Evolutionary conservation across 306 rosid species (phyloP), one percentile per base, ranked within the genome.

Genomic region (Glycine tomentella): DNA sequence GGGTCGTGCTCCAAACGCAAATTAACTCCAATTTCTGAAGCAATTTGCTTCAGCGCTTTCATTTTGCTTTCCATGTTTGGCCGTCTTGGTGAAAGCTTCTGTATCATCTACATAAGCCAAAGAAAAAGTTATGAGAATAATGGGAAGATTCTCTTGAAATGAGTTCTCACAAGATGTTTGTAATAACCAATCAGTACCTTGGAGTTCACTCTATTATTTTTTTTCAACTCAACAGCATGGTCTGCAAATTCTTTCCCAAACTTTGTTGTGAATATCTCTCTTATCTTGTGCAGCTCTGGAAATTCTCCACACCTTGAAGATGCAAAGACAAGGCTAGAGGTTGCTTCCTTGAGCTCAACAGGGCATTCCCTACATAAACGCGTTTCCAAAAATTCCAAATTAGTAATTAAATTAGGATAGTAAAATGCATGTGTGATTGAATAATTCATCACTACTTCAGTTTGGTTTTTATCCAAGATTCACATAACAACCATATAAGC

Each of bases 241-340:
- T 87, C 79, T 12, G 88, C 84, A 74, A 90, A 88, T 40, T 85
- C 88, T 71, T 76, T 88, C 75, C 97, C 97, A 59, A 80, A 85
- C 64, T 62, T 82, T 38, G 89, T 59, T 2, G 91, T 82, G 20
- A 90, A 81, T 40, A 84, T 81, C 58, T 87, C 87, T 34, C 86
- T 57, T 56, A 92, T 85, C 83, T 89, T 83, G 58, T 85, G 93
- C 49, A 92, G 90, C 79, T 91, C 97, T 62, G 97, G 95, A 72
- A 92, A 86, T 34, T 89, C 92, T 70, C 95, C 97, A 77, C 95
- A 90, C 80, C 97, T 81, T 50, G 95, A 89, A 15, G 92, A 88
- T 82, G 93, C 92, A 84, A 85, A 90, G 8, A 90, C 73, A 71
- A 92, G 87, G 75, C 91, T 89, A 9, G 90, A 74, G 42, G 78